A percentile compares a stretch with the other conserved stretches of the same genome.
Conservation (phyloP, 2,329 filamentous ascomycete genomes). For the Dryadomyces quercus-mongolicae region DNA sequence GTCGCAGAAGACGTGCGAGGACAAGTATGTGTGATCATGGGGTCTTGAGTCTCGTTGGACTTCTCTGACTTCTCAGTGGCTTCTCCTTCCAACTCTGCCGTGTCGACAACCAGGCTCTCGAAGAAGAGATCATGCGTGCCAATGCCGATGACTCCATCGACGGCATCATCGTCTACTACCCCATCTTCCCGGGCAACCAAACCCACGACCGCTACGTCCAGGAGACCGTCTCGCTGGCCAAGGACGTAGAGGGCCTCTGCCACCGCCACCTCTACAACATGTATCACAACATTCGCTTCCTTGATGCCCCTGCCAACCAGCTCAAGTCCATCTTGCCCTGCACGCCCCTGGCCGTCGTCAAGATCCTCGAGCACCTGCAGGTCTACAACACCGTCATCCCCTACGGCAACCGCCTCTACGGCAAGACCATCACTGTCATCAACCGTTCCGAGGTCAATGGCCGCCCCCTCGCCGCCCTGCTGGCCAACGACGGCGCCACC, state of each 20-base stretch:
- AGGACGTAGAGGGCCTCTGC: slow-evolving; percentile 91
- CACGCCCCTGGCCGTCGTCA: slow-evolving; percentile 90
- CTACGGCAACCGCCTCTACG: slow-evolving; percentile 84
- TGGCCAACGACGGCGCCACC: slow-evolving; percentile 90
- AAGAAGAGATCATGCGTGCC: slow-evolving; percentile 76
- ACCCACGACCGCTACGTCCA: slow-evolving; percentile 90
- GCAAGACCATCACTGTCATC: slow-evolving; percentile 89
- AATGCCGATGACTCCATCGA: slow-evolving; percentile 70
- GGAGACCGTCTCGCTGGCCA: slow-evolving; percentile 78
- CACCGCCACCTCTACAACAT: slow-evolving; percentile 97
- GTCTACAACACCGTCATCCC: slow-evolving; percentile 95
- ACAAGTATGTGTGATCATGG: slow-evolving; percentile 58
- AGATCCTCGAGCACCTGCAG: slow-evolving; percentile 89
- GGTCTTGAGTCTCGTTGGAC: background rate
- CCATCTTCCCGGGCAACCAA: slow-evolving; percentile 73
- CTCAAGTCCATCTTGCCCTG: slow-evolving; percentile 92
- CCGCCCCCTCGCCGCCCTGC: slow-evolving; percentile 76
- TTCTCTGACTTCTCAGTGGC: slow-evolving; percentile 42
- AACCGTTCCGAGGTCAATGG: slow-evolving; percentile 96
- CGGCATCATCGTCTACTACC: slow-evolving; percentile 96
- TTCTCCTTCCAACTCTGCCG: slow-evolving; percentile 80
- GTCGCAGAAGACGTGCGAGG: slow-evolving; percentile 91
- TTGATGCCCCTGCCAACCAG: slow-evolving; percentile 63
- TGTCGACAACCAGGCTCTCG: slow-evolving; percentile 76
- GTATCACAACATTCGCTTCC: slow-evolving; percentile 95